These are phyloP conservation scores for Solanum bukasovii DNA, from an alignment of 257 asterid species.

Conservation along the genomic window DNA sequence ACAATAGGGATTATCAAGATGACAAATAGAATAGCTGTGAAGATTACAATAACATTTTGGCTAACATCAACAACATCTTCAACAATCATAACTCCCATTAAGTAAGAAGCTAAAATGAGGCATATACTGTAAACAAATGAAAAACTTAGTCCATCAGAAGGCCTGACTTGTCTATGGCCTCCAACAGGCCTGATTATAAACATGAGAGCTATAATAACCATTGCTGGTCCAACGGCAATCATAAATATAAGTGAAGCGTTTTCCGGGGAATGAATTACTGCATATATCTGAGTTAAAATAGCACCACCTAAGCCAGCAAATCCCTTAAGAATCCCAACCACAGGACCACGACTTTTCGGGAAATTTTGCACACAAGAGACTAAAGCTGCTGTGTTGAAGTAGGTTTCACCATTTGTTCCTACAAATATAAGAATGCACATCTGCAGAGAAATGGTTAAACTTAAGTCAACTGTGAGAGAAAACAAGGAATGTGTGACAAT, in stretches of 20 bases:
- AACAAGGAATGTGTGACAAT: neutral
- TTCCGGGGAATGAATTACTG: conserved; percentile 34
- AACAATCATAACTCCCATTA: conserved; percentile 52
- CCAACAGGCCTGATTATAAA: conserved; percentile 46
- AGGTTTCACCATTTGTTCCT: conserved; percentile 65
- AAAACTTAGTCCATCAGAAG: conserved; percentile 35
- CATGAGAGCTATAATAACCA: conserved; percentile 44
- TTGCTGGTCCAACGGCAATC: conserved; percentile 57
- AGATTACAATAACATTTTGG: conserved; percentile 15
- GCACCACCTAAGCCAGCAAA: conserved; percentile 61
- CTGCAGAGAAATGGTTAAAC: conserved; percentile 10
- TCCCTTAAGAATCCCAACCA: conserved; percentile 62
- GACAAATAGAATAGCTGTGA: conserved; percentile 27
- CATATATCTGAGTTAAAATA: conserved; percentile 42
- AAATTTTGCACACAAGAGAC: conserved; percentile 59
- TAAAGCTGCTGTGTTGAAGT: conserved; percentile 46
- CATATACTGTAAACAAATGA: conserved; percentile 29
- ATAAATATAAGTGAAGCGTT: conserved; percentile 49
- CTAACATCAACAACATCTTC: conserved; percentile 33
- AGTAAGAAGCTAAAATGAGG: conserved; percentile 39
- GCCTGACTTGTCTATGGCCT: conserved; percentile 40
- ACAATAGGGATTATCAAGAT: conserved; percentile 31
- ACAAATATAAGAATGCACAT: conserved; percentile 56
- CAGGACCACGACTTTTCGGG: conserved; percentile 61
- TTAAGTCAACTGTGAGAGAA: neutral